Evolutionary conservation across 352 stramenopile species (phyloP), one percentile per base, ranked within the genome.

Genomic region (Globisporangium ultimum): DNA sequence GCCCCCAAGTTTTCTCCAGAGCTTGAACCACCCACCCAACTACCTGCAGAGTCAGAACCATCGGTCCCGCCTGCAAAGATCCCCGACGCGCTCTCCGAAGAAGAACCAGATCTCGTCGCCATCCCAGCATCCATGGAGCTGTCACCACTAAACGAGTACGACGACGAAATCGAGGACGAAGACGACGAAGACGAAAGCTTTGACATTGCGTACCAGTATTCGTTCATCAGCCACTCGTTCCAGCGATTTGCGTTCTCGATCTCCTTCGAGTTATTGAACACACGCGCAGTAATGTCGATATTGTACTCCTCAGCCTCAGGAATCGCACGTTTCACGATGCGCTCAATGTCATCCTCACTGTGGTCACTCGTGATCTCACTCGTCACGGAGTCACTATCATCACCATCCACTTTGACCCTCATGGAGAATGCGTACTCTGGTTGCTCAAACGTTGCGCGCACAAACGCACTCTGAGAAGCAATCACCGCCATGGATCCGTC

Each of bases 201-300:
- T 22, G 20, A 14, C 34, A 46, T 17, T 6, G 17, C 43, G 21
- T 41, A n/a, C 14, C 55, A 20, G 48, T 66, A 68, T n/a, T 54
- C 18, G 3, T 61, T 56, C 28, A 66, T 38, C 1, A 72, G 36
- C 56, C 60, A 68, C 15, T 68, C 53, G 54, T 85, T 81, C 28
- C 63, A 50, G 15, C 14, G 21, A 3, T 64, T 62, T 0, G 66
- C 48, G n/a, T 53, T 48, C 9, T 53, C 11, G 46, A 84, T 79
- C 20, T 65, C 12, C 18, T 58, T 51, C 14, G 40, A 64, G 57
- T 84, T 84, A 58, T 84, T 68, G 41, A 59, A 67, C 5, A 69
- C 38, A 2, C 42, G 58, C 17, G 78, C 74, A 36, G 66, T 55
- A 1, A 84, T 51, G 17, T 70, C 70, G 5, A 82, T 2, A 17